Conservation (phyloP, 768 basidiomycete species). For the Tephrocybe sp. region DNA sequence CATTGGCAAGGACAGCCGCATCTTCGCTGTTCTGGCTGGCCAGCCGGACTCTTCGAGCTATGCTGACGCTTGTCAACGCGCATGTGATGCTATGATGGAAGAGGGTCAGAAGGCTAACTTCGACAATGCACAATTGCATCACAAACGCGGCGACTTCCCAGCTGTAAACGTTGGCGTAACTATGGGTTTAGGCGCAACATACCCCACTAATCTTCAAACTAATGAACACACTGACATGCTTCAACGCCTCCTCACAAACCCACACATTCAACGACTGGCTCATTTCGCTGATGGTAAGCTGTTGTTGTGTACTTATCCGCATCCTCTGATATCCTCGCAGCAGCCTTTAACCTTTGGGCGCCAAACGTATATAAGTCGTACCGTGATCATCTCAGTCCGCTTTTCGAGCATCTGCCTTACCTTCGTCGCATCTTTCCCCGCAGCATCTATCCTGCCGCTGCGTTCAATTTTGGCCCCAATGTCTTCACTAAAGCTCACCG, state of each 20-base stretch:
- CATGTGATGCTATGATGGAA: conserved; percentile 4
- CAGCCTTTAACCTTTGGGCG: background rate
- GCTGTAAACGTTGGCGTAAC: conserved; percentile 1
- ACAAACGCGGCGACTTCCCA: conserved; percentile 3
- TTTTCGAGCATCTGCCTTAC: background rate
- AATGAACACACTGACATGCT: background rate
- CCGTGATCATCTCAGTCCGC: background rate
- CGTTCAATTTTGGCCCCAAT: conserved; percentile 28
- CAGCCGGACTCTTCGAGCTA: background rate
- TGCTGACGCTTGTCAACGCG: background rate
- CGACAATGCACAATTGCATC: background rate
- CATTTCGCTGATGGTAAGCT: conserved; percentile 2
- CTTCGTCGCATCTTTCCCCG: background rate
- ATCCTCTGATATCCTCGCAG: background rate
- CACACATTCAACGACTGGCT: background rate
- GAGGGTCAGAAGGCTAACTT: background rate
- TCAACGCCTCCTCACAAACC: background rate
- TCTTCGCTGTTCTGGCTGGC: conserved; percentile 1
- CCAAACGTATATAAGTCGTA: background rate
- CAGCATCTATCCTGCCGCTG: conserved; percentile 3
- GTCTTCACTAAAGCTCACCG: conserved; percentile 18
- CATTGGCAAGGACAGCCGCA: background rate
- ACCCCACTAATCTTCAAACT: background rate
- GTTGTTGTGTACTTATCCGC: background rate
- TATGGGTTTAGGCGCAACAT: background rate